Evolutionary conservation across 1,284 basidiomycete species (phyloP).

Genomic region (Leccinum pachyderme): DNA sequence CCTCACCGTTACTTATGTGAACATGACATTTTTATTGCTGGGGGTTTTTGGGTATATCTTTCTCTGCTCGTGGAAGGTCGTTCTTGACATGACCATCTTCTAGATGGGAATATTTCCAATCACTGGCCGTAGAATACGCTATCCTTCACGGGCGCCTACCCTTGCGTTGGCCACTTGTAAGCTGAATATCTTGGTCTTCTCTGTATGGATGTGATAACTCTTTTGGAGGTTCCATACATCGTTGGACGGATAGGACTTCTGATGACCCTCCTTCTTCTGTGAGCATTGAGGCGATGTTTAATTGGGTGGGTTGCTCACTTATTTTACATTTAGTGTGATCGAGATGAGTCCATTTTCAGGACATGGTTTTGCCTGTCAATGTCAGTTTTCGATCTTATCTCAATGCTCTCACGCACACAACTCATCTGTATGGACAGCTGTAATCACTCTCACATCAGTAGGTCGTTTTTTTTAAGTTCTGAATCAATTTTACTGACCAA

Average conservation of each 20-base stretch:
- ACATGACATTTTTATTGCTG: conserved; percentile 10
- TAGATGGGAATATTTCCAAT: conserved; percentile 25
- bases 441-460: conserved; percentile 1
- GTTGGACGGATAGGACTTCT: conserved; percentile 14
- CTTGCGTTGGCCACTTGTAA: conserved; percentile 23
- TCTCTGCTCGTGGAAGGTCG: neutral
- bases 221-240: conserved; percentile 19
- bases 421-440: conserved; percentile 8
- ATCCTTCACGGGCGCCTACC: conserved; percentile 16
- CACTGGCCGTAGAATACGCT: conserved; percentile 20
- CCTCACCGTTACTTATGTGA: neutral
- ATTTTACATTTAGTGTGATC: conserved; percentile 5
- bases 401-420: too few species aligned
- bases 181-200: neutral
- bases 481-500: neutral
- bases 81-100: neutral
- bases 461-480: neutral
- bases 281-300: neutral
- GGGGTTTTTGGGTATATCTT: conserved; percentile 16
- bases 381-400: conserved; percentile 10
- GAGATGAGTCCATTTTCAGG: neutral
- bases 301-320: neutral
- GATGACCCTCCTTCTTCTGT: conserved; percentile 12
- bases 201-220: neutral
- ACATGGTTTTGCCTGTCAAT: conserved; percentile 4